phyloP scores from a whole-genome alignment of 805 yeast species.

The Monosporozyma siamensis region DNA sequence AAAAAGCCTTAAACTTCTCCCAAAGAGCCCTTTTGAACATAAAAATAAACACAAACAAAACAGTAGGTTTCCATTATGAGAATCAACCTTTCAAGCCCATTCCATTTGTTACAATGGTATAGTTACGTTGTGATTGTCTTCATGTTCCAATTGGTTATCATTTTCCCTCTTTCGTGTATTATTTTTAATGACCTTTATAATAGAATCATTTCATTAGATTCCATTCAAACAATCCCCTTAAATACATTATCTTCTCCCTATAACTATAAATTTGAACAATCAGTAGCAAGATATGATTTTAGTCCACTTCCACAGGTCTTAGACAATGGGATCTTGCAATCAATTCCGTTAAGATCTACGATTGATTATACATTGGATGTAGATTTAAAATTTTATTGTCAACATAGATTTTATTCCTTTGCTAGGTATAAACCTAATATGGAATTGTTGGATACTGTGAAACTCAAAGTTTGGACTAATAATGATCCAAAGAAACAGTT shows the following conservation, averaged over 20 bases:
- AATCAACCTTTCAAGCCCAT: conserved; percentile 23
- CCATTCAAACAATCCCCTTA: conserved; percentile 20
- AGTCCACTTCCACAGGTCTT: conserved; percentile 11
- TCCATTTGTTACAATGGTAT: conserved; percentile 25
- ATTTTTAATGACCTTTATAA: conserved; percentile 24
- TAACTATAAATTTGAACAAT: conserved; percentile 7
- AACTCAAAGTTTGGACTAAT: neutral
- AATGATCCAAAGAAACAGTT: neutral
- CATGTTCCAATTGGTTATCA: conserved; percentile 16
- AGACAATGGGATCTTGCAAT: conserved; percentile 20
- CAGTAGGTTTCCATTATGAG: conserved; percentile 19
- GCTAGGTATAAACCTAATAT: neutral
- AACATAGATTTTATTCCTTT: neutral
- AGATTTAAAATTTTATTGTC: conserved; percentile 18
- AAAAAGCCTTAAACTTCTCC: too few species aligned
- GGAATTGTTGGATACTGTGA: neutral
- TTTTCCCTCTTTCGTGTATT: conserved; percentile 23
- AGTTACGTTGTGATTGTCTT: conserved; percentile 13
- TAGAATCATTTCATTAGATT: conserved; percentile 22
- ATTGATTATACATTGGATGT: conserved; percentile 22
- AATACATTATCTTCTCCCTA: neutral
- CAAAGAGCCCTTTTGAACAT: neutral
- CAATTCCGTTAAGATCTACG: conserved; percentile 16
- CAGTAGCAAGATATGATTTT: conserved; percentile 10
- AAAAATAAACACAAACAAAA: neutral